Percentiles rank a stretch among this genome's conserved stretches.
Evolutionary conservation across 345 rosid species (phyloP).

Genomic region (Eucalyptus albens): DNA sequence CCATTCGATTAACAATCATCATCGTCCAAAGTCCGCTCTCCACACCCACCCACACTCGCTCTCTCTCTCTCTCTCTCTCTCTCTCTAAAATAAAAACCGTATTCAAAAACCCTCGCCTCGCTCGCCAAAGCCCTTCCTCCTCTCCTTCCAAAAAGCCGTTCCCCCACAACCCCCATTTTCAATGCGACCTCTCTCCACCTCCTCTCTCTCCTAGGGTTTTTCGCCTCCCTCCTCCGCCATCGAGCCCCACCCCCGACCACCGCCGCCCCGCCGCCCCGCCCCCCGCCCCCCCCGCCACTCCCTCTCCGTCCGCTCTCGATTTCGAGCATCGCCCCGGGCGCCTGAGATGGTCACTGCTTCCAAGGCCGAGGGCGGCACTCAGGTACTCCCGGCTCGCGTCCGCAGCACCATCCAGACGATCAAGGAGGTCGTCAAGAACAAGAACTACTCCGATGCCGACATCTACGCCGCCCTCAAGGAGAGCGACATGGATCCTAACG

Average conservation of each 20-base stretch:
- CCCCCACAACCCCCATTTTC: not conserved
- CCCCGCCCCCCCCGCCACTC: not conserved
- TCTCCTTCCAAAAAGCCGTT: not conserved
- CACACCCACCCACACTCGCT: not conserved
- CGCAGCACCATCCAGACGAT: slow-evolving; percentile 55
- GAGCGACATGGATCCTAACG: slow-evolving; percentile 73
- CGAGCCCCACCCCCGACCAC: not conserved
- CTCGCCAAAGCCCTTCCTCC: slow-evolving; percentile 10
- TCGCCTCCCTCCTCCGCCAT: not conserved
- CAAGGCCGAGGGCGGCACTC: slow-evolving; percentile 5
- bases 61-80: not conserved
- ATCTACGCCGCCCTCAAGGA: slow-evolving; percentile 61
- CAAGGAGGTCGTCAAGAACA: slow-evolving; percentile 67
- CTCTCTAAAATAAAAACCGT: not conserved
- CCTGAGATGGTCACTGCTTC: slow-evolving; percentile 31
- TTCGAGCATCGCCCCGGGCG: not conserved
- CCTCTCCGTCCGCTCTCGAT: not conserved
- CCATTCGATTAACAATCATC: not conserved
- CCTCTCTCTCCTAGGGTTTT: not conserved
- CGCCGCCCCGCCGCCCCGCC: not conserved
- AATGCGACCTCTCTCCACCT: not conserved
- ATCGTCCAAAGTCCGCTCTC: not conserved
- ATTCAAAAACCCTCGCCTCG: slow-evolving; percentile 34
- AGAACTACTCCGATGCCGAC: slow-evolving; percentile 70
- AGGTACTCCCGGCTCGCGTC: slow-evolving; percentile 26